These are phyloP conservation scores for Pichia sp. DNA, from an alignment of 1,139 yeast species.

Conservation along the genomic window DNA sequence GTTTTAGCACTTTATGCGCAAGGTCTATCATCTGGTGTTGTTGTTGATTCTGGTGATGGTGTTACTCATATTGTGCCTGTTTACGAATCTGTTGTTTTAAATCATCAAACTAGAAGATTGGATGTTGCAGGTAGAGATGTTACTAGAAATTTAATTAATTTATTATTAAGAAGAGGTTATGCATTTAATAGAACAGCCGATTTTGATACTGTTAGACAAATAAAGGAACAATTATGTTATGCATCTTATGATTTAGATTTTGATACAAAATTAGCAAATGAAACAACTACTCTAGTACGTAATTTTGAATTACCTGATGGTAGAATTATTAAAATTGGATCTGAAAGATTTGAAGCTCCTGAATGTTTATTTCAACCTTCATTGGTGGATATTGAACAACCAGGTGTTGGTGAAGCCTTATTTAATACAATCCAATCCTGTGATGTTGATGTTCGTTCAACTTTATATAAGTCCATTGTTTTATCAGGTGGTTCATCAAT, in stretches of 20 bases:
- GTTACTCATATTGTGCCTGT: conserved; percentile 97
- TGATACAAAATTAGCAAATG: conserved; percentile 82
- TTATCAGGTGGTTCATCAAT: conserved; percentile 79
- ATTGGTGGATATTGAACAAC: conserved; percentile 95
- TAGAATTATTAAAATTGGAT: conserved; percentile 85
- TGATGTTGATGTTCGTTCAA: conserved; percentile 85
- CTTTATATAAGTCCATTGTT: conserved; percentile 86
- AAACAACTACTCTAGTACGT: conserved; percentile 90
- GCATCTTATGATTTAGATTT: conserved; percentile 90
- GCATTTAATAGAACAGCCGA: conserved; percentile 98
- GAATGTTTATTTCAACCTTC: conserved; percentile 97
- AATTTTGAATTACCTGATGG: conserved; percentile 95
- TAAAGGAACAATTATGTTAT: conserved; percentile 91
- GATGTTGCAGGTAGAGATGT: conserved; percentile 99
- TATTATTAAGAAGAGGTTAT: conserved; percentile 90
- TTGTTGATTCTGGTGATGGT: conserved; percentile 84
- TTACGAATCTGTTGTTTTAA: conserved; percentile 90
- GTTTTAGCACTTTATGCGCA: conserved; percentile 96
- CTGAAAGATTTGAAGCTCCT: conserved; percentile 96
- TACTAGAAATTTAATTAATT: conserved; percentile 84
- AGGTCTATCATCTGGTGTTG: conserved; percentile 96
- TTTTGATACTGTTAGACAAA: conserved; percentile 96
- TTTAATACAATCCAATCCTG: conserved; percentile 92
- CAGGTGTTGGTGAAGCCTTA: conserved; percentile 89
- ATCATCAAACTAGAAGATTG: conserved; percentile 83